These are phyloP conservation scores for Capniomyces stellatus DNA, from an alignment of 371 early-diverging fungal genomes.

Conservation along the genomic window DNA sequence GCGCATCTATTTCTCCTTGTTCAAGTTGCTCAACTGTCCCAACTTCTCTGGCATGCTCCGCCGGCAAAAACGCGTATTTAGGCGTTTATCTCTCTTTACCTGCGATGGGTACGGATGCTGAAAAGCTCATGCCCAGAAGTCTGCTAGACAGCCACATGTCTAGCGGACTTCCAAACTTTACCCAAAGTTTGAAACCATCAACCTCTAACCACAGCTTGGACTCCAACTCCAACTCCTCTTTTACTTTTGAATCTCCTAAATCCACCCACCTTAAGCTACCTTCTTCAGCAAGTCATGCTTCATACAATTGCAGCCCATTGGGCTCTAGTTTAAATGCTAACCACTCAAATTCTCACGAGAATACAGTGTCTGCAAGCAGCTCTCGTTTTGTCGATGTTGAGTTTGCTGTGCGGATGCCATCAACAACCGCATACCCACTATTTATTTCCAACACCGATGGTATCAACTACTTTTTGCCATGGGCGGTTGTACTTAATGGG, in stretches of 20 bases:
- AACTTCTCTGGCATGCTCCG: conserved; percentile 1
- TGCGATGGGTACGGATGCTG: background rate
- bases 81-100: background rate
- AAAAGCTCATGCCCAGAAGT: background rate
- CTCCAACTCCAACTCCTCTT: background rate
- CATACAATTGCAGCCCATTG: background rate
- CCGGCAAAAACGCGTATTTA: conserved; percentile 1
- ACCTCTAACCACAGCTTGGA: background rate
- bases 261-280: background rate
- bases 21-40: conserved; percentile 3
- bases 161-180: background rate
- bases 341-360: background rate
- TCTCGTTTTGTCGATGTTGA: background rate
- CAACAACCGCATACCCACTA: background rate
- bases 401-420: background rate
- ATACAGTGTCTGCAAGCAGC: background rate
- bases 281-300: background rate
- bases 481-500: background rate
- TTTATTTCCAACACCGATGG: background rate
- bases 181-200: background rate
- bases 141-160: background rate
- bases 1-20: conserved; percentile 1
- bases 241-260: background rate
- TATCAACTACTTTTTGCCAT: background rate
- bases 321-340: background rate